Base-by-base conservation (phyloP, 352 stramenopile genomes). In the Plasmopara muralis region DNA sequence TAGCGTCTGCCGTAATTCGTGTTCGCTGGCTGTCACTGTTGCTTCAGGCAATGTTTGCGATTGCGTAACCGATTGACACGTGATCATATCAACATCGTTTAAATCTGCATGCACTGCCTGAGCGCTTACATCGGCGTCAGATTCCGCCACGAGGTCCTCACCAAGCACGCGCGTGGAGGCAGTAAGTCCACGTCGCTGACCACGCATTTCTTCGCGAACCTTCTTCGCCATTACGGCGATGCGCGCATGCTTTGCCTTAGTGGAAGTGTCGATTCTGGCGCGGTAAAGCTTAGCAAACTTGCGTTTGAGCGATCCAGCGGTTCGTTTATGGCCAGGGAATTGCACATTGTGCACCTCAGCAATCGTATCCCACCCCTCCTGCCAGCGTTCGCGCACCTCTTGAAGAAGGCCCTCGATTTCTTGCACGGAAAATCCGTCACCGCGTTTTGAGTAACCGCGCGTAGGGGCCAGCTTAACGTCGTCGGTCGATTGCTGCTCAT, bases 201-300 rank as follows among this genome's bases (percentile, higher is more conserved):
- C 55, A 12, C 59, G 63, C 63, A 72, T 72, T 47, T 72, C 63
- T 25, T 68, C 63, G 8, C 63, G 63, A 15, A 72, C 63, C 28
- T 68, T 64, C 45, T 68, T 72, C 20, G 63, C 63, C 33, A 66
- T 37, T 0, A 40, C 29, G 2, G 59, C 55, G 2, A 50, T 49
- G 6, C 63, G 50, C 5, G 51, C 63, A 29, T 68, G 58, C 30
- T 72, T 68, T 15, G 67, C 54, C 34, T 64, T 68, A 2, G 51
- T 62, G 7, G 16, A 49, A 2, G 47, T 18, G 20, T 62, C 41
- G 28, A 65, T 42, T 34, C 64, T 72, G 18, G 50, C 56, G 40
- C 63, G 63, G 38, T 72, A 72, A 25, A 72, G 59, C 47, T 68
- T 68, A 10, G 59, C 53, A 45, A 72, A 72, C 42, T 72, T 72